Conservation (phyloP, 768 basidiomycete species). For the Lactarius sp. region DNA sequence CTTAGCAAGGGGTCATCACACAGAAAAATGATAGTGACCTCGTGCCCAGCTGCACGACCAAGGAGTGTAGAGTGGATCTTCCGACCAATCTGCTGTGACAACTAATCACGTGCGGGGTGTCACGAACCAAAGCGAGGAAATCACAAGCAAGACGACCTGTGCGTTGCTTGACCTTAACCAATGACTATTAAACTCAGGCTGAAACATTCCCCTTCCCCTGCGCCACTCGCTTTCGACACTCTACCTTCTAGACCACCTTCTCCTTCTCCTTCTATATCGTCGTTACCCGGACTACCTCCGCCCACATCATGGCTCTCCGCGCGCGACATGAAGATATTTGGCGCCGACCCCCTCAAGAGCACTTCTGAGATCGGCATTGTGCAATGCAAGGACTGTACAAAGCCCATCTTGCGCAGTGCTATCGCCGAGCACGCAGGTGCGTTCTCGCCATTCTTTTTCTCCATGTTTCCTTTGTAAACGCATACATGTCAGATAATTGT, state of each 20-base stretch:
- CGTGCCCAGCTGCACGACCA: no score
- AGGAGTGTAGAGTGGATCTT: no score
- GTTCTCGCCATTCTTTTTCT: constrained; percentile 23
- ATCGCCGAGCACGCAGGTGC: constrained; percentile 72
- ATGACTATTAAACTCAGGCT: constrained; percentile 40
- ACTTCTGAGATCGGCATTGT: constrained; percentile 57
- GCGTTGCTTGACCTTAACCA: not conserved
- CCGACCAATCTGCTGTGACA: not conserved
- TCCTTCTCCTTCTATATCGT: constrained; percentile 32
- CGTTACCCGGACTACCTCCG: constrained; percentile 43
- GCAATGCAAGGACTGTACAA: constrained; percentile 76
- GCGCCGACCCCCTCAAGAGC: constrained; percentile 60
- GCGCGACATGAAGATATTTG: constrained; percentile 85
- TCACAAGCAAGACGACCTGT: no score
- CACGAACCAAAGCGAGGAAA: not conserved
- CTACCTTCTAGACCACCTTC: constrained; percentile 33
- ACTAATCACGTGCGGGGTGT: not conserved
- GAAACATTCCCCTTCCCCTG: constrained; percentile 34
- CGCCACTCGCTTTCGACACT: constrained; percentile 61
- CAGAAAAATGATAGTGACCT: no score
- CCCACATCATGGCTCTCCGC: constrained; percentile 84
- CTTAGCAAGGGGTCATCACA: no score
- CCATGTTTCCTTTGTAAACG: not conserved
- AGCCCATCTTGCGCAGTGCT: constrained; percentile 73
- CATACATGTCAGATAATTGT: constrained; percentile 47